phyloP scores from a whole-genome alignment of 495 filamentous ascomycete species.

The Trypethelium eluteriae region DNA sequence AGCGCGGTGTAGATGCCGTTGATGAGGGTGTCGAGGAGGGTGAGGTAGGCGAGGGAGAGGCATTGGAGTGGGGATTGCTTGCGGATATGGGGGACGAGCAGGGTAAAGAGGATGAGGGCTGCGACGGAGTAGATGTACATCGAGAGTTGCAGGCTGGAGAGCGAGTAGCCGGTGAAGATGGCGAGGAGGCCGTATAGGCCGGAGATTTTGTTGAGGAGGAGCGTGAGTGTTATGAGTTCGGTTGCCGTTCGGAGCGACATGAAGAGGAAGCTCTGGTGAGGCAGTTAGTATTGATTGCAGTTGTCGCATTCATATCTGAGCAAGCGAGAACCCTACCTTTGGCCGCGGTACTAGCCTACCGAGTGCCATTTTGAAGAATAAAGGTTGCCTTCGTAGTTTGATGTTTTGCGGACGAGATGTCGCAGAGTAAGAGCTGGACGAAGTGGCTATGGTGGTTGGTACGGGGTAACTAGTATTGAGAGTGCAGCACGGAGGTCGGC shows the following conservation, averaged over 20 bases:
- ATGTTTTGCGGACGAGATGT: background rate
- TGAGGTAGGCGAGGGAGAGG: constrained; percentile 45
- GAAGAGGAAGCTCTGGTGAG: constrained; percentile 62
- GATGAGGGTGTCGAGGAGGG: constrained; percentile 68
- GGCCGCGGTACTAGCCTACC: constrained; percentile 10
- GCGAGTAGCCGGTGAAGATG: constrained; percentile 42
- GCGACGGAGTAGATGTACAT: constrained; percentile 74
- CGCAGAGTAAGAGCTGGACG: background rate
- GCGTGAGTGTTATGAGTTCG: constrained; percentile 67
- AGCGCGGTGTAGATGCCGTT: constrained; percentile 69
- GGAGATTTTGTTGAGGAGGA: constrained; percentile 80
- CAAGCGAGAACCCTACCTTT: background rate
- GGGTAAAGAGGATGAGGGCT: constrained; percentile 51
- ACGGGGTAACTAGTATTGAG: background rate
- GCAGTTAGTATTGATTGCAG: constrained; percentile 9
- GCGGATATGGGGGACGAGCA: constrained; percentile 55
- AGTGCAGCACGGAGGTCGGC: background rate
- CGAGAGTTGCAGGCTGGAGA: constrained; percentile 35
- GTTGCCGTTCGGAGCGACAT: constrained; percentile 81
- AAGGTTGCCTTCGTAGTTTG: too few species aligned
- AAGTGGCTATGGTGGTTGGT: too few species aligned
- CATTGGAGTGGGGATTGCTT: constrained; percentile 26
- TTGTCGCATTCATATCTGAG: background rate
- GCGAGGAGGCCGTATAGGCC: constrained; percentile 84
- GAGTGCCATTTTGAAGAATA: constrained; percentile 11